phyloP scores from a whole-genome alignment of 768 basidiomycete genomes.

The Trametes cinnabarina region DNA sequence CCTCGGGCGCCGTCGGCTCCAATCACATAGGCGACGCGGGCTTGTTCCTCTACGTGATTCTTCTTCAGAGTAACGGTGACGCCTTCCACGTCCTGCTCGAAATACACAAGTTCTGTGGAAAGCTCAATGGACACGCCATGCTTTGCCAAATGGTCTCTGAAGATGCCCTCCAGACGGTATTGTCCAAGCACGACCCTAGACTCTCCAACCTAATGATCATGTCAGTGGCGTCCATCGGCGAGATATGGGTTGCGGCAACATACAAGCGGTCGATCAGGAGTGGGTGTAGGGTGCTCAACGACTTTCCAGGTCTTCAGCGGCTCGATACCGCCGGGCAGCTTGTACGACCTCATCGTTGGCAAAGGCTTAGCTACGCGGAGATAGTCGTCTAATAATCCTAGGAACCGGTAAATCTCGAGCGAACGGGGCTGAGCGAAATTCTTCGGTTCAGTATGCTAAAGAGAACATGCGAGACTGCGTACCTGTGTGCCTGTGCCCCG shows the following conservation, averaged over 20 bases:
- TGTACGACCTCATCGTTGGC: constrained; percentile 13
- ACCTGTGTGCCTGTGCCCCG: constrained; percentile 32
- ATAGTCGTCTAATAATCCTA: constrained; percentile 22
- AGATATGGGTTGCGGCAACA: no score
- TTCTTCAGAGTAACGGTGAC: constrained; percentile 32
- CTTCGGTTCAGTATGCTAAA: background rate
- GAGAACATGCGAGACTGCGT: background rate
- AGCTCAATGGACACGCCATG: constrained; percentile 34
- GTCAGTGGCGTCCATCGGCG: no score
- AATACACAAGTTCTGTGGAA: constrained; percentile 32
- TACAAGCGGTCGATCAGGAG: constrained; percentile 22
- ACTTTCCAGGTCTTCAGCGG: constrained; percentile 6
- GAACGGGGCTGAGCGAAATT: constrained; percentile 17
- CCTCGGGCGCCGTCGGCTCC: constrained; percentile 43
- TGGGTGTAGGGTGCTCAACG: background rate
- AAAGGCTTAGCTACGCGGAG: background rate
- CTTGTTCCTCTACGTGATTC: constrained; percentile 20
- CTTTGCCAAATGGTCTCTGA: constrained; percentile 30
- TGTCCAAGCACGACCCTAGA: constrained; percentile 16
- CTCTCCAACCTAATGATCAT: no score
- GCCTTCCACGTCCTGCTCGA: constrained; percentile 34
- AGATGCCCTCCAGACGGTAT: constrained; percentile 29
- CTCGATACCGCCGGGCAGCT: constrained; percentile 20
- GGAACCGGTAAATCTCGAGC: constrained; percentile 19
- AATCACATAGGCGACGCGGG: constrained; percentile 34